Base-by-base conservation (phyloP, 225 moss, liverwort and hornwort genomes). In the Physcomitrium patens region DNA sequence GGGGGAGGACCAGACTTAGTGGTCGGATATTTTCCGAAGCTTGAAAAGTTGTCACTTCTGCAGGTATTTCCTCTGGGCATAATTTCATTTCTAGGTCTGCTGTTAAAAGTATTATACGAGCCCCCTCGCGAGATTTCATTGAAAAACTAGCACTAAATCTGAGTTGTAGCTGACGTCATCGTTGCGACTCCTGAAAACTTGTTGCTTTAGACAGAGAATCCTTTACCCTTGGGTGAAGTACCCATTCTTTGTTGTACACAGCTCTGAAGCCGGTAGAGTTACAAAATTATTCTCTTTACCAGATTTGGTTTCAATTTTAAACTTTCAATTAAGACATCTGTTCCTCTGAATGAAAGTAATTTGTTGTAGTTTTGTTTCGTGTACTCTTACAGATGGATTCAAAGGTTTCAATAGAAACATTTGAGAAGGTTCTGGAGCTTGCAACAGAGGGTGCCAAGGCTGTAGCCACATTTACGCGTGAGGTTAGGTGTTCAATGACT, bases 1-100 rank as follows among this genome's bases (percentile, higher is more conserved):
- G 99, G 85, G 77, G 99, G 99, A 52, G 99, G 99, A 77, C 99
- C 99, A 67, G 93, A 95, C 74, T 80, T 99, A 19, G 89, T 92
- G 49, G 93, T 95, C 62, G 99, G 95, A 41, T 82, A 91, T 60
- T 99, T 95, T 68, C 92, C 99, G 12, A 95, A 99, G 76, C 77
- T 95, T 69, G 93, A 99, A 74, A 99, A 92, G 71, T 67, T 99
- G 62, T 89, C 99, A 52, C 87, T 99, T 70, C 79, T 99, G 43
- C 99, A 99, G 91, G 95, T 95, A 27, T 31, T 23, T 53, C 54
- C 43, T 62, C 63, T 45, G 9, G 16, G 20, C 20, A 57, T 56
- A 7, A 37, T 37, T 37, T 63, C 60, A 59, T 23, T 16, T 18
- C 60, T 47, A 54, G 15, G 63, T 45, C 12, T 60, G 44, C 2